Base-by-base conservation (phyloP, 1,284 basidiomycete genomes). In the Melampsora larici-populina region DNA sequence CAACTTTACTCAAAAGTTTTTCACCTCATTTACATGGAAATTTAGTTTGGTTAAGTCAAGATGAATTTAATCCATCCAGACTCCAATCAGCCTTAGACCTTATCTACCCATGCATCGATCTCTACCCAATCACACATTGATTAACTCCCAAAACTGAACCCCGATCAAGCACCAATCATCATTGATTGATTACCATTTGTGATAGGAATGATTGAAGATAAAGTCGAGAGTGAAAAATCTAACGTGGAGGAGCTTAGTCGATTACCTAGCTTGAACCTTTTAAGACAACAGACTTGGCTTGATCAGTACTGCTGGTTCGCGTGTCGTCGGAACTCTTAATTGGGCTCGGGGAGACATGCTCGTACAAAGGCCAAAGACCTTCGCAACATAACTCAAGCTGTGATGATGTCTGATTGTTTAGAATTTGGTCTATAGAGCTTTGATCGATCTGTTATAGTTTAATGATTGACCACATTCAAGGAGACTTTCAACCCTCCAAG, bases 141-240 rank as follows among this genome's bases (percentile, higher is more conserved):
- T 26, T 11, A 33, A 43, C 36, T 68, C 8, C 24, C 66, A 21
- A 48, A 46, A 68, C 9, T 21, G 3, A 46, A 68, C 48, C 13
- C n/a, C 36, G 17, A 43, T 33, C 26, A 67, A 17, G 5, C 21
- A 18, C 18, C 21, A 3, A 21, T 24, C 31, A 24, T 31, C n/a
- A 48, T 68, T 9, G 66, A 68, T 68, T 7, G 66, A 43, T 40
- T 68, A 48, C 66, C 66, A 48, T 68, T 68, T 68, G 66, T 68
- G 17, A 26, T 48, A 5, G 66, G 66, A 21, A 46, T 68, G 18
- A 48, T 48, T n/a, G 66, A 48, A 40, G 24, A 40, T 24, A 0
- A 26, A 21, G 43, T 68, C 21, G 21, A 33, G 11, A 21, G 5
- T n/a, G 33, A 40, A 13, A 68, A 68, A 68, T 17, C 33, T n/a